A percentile compares a stretch with the other conserved stretches of the same genome.
phyloP scores from a whole-genome alignment of 163 green algal genomes.

The Smithsoniella earleae region DNA sequence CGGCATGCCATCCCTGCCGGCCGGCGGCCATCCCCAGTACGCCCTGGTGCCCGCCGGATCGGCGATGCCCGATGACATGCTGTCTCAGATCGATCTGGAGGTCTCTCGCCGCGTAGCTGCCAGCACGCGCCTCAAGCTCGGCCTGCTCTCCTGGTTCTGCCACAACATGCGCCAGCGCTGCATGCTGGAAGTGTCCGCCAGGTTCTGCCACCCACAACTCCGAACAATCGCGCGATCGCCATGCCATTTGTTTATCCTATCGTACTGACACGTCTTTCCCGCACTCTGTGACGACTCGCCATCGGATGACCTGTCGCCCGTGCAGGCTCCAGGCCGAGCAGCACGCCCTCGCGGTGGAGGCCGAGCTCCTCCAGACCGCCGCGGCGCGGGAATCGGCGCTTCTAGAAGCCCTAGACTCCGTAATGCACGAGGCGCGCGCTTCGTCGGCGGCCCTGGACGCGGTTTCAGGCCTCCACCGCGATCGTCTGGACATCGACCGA shows the following conservation, averaged over 20 bases:
- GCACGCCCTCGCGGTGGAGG: background rate
- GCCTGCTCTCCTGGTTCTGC: constrained; percentile 7
- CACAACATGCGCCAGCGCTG: constrained; percentile 21
- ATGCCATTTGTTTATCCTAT: too few relatives aligned
- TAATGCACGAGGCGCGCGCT: background rate
- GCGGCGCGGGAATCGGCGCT: background rate
- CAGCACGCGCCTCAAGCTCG: constrained; percentile 14
- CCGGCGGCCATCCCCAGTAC: background rate
- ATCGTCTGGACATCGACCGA: too few relatives aligned
- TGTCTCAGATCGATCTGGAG: background rate
- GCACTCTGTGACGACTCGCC: too few relatives aligned
- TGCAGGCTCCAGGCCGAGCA: constrained; percentile 8
- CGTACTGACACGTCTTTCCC: too few relatives aligned
- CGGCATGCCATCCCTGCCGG: background rate
- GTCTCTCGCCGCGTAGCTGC: background rate
- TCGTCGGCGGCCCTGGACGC: background rate
- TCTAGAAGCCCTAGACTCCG: background rate
- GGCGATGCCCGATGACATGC: background rate
- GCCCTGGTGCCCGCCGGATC: background rate
- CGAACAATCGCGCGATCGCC: too few relatives aligned
- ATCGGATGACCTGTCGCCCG: too few relatives aligned
- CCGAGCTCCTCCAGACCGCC: background rate
- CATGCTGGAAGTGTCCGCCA: background rate
- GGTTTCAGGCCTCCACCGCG: too few relatives aligned
- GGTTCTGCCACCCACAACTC: background rate